Base-by-base conservation (phyloP, 208 protist species). In the Crithidia fasciculata region DNA sequence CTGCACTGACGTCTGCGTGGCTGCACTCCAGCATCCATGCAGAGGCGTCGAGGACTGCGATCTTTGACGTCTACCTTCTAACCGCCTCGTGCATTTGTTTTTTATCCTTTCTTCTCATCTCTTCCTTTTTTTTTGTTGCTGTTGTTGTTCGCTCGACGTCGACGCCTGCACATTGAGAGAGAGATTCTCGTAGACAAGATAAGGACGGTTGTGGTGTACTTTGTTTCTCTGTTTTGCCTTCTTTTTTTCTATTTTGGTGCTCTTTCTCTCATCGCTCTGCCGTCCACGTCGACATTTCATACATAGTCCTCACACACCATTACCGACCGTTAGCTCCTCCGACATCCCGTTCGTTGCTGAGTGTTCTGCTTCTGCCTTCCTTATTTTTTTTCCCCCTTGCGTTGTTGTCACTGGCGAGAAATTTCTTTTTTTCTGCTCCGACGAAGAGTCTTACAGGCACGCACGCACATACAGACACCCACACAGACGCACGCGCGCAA, bases 201-300 rank as follows among this genome's bases (percentile, higher is more conserved):
- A 50, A n/a, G 7, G 10, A 64, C 5, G 49, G 4, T 9, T 50
- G 59, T 4, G 44, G n/a, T 16, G 0, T 39, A 13, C 12, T 0
- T 45, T 8, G 8, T 37, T 18, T 45, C 39, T 52, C 59, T 19
- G 7, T 37, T 10, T 37, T 53, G 59, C 12, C n/a, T 65, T 50
- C 50, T 65, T 45, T 19, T 65, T 65, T 45, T 65, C 8, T 37
- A 50, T 45, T 52, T 65, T 18, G n/a, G 40, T 44, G 16, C 54
- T 9, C 8, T 37, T 37, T 9, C 8, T 9, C 16, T 13, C 7
- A 2, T 49, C 9, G 45, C 28, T 28, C 28, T 28, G 28, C 28
- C 28, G 28, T 28, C 28, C 28, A 28, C 28, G 28, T 28, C 28
- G 28, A 28, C 28, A 28, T 28, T 28, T 28, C 28, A 28, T 28